Base-by-base conservation (phyloP, 192 early-diverging fungal genomes). In the Coemansia sp. region DNA sequence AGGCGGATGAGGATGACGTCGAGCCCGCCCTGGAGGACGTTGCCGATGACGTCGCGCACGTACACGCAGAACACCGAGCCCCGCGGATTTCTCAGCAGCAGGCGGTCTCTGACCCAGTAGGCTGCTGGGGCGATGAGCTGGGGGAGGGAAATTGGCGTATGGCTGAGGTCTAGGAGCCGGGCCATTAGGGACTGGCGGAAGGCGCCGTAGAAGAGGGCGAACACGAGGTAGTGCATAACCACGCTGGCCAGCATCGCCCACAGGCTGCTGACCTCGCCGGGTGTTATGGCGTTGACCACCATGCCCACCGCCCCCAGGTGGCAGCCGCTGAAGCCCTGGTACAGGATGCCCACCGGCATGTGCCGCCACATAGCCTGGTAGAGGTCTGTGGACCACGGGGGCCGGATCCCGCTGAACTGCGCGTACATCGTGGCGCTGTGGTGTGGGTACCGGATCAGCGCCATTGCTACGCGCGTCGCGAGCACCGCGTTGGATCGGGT, bases 151-250 rank as follows among this genome's bases (percentile, higher is more conserved):
- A 39, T 3, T 21, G 16, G 21, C 36, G 53, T 36, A n/a, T 10
- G 35, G 11, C 33, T 11, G 8, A 63, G 39, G 4, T 62, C 31
- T 48, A 46, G 54, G 24, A 80, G 40, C 19, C 73, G 72, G 33
- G 63, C 53, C 3, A 62, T 54, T 1, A 75, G 51, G 21, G 73
- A 62, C 42, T 80, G 78, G 4, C 78, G 78, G 56, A 71, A 24
- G 5, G 60, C 33, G 6, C 78, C 78, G 69, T 80, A 80, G 16
- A 72, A n/a, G 14, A 71, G n/a, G 11, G 61, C 65, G 24, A 68
- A 80, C 13, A 21, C 13, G 2, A 17, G 10, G 62, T 80, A 80
- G 62, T 80, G 78, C 48, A 72, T 16, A 1, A 35, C 36, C n/a
- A 72, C 40, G 29, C 66, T 44, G 10, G 19, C 44, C 4, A 61